phyloP scores from a whole-genome alignment of 768 basidiomycete genomes.

The Tricholoma sp. region DNA sequence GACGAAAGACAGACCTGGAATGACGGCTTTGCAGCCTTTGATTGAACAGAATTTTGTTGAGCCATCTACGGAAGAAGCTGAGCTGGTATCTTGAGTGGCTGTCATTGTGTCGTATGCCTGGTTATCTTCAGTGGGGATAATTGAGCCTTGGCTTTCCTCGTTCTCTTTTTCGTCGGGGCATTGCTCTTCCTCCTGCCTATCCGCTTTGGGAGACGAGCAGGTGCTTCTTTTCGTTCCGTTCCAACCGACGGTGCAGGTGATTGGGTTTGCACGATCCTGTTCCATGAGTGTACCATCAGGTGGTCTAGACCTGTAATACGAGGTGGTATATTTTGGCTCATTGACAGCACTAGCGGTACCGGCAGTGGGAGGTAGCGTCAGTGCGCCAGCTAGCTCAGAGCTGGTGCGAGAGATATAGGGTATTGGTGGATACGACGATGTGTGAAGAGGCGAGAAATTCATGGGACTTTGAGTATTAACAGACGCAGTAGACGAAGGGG shows the following conservation, averaged over 20 bases:
- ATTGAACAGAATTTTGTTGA: conserved; percentile 41
- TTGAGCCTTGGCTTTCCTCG: conserved; percentile 8
- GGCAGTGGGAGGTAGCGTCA: conserved; percentile 29
- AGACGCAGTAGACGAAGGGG: not conserved
- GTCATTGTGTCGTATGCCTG: not conserved
- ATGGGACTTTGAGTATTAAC: not conserved
- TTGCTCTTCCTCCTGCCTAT: not conserved
- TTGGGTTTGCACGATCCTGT: not conserved
- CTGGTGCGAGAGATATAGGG: conserved; percentile 26
- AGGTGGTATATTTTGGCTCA: not conserved
- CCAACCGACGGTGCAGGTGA: not conserved
- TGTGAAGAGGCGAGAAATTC: conserved; percentile 2
- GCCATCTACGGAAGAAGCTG: not conserved
- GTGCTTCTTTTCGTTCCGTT: not conserved
- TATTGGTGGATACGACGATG: conserved; percentile 22
- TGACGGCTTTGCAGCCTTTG: conserved; percentile 46
- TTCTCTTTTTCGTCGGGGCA: not conserved
- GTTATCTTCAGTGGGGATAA: not conserved
- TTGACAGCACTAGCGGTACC: not conserved
- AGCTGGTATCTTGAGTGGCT: not conserved
- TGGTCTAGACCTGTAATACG: not conserved
- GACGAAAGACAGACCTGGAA: conserved; percentile 28
- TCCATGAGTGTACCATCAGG: not conserved
- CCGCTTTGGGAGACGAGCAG: not conserved
- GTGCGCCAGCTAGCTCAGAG: conserved; percentile 46